A percentile compares a stretch with the other conserved stretches of the same genome.
Conservation (phyloP, 306 rosid genomes). For the Cercis canadensis region DNA sequence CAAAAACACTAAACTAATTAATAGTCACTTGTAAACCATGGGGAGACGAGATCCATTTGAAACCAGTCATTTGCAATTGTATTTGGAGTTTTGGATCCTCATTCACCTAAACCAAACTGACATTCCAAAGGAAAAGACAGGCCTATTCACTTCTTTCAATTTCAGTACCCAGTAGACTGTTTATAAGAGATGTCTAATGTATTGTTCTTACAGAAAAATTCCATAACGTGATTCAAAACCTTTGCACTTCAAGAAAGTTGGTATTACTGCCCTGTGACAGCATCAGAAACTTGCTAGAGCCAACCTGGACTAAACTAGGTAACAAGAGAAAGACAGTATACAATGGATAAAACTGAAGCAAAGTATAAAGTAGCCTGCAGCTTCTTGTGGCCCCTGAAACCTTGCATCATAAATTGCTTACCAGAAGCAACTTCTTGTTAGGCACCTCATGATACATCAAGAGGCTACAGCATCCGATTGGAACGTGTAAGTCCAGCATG, state of each 20-base stretch:
- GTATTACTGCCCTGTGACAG: conserved; percentile 12
- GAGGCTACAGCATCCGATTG: neutral
- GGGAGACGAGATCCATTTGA: too few species aligned
- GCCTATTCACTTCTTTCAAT: too few species aligned
- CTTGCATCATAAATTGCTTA: neutral
- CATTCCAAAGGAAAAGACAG: too few species aligned
- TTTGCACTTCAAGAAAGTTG: neutral
- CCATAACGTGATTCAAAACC: conserved; percentile 1
- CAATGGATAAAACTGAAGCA: conserved; percentile 37
- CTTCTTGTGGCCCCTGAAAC: conserved; percentile 10
- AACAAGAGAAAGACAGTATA: conserved; percentile 1
- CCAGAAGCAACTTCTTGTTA: neutral
- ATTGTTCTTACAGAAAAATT: neutral
- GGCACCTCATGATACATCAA: neutral
- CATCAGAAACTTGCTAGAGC: conserved; percentile 11
- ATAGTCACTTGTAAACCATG: too few species aligned
- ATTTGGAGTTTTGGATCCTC: too few species aligned
- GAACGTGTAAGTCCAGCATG: conserved; percentile 8
- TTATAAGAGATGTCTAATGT: neutral
- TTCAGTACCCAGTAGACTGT: neutral
- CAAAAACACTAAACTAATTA: too few species aligned
- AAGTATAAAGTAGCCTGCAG: conserved; percentile 17
- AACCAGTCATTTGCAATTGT: too few species aligned
- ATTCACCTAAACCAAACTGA: too few species aligned
- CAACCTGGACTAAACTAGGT: conserved; percentile 5